These are phyloP conservation scores for Madurella fahalii DNA, from an alignment of 2,329 filamentous ascomycete species.

Conservation along the genomic window DNA sequence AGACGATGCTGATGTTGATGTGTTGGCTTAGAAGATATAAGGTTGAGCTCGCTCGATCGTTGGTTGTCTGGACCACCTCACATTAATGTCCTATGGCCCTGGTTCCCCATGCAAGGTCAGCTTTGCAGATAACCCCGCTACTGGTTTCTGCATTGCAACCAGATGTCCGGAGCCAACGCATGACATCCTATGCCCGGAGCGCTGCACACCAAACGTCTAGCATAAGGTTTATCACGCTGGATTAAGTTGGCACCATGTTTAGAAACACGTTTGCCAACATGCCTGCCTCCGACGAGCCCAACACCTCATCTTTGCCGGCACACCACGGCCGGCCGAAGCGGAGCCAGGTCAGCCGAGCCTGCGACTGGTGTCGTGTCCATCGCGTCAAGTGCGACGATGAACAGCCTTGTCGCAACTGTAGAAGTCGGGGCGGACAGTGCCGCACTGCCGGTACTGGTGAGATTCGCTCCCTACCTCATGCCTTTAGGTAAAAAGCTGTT, in stretches of 20 bases:
- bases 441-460: constrained; percentile 12
- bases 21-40: too few species aligned
- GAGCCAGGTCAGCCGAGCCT: constrained; percentile 20
- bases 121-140: not conserved
- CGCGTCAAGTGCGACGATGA: constrained; percentile 23
- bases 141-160: not conserved
- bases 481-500: constrained; percentile 32
- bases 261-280: not conserved
- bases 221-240: not conserved
- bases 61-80: too few species aligned
- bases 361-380: constrained; percentile 23
- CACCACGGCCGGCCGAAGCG: constrained; percentile 12
- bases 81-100: not conserved
- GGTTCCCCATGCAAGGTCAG: not conserved
- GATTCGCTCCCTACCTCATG: constrained; percentile 13
- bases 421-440: constrained; percentile 18
- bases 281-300: not conserved
- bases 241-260: not conserved
- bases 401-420: constrained; percentile 21
- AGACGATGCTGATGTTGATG: too few species aligned
- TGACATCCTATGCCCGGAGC: not conserved
- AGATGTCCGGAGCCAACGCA: not conserved
- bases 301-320: not conserved
- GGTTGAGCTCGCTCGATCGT: too few species aligned
- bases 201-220: not conserved